phyloP scores from a whole-genome alignment of 2,329 filamentous ascomycete genomes.

The Rhytidhysteron rufulum region DNA sequence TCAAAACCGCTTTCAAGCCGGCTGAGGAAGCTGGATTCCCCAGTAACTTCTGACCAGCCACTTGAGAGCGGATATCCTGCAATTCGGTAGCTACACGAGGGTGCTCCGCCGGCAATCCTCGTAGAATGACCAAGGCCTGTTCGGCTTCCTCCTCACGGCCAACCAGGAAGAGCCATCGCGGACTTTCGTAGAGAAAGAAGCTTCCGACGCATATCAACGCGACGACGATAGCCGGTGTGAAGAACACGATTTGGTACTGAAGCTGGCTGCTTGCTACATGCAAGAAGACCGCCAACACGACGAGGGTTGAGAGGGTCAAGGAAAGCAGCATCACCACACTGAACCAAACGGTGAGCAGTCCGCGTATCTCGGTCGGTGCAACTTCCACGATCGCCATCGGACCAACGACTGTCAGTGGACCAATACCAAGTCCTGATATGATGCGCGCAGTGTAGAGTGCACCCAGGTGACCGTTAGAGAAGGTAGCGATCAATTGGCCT shows the following conservation, averaged over 20 bases:
- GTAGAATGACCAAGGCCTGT: constrained; percentile 22
- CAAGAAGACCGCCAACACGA: constrained; percentile 32
- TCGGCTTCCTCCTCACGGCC: constrained; percentile 24
- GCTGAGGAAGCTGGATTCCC: too few species aligned
- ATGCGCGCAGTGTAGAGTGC: too few species aligned
- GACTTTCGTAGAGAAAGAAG: constrained; percentile 32
- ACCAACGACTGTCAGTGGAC: too few species aligned
- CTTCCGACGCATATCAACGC: constrained; percentile 19
- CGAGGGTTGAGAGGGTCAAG: constrained; percentile 30
- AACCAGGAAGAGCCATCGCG: constrained; percentile 32
- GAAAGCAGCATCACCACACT: constrained; percentile 34
- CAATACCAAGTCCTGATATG: too few species aligned
- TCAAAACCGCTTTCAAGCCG: constrained; percentile 6
- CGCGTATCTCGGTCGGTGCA: too few species aligned
- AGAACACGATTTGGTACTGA: constrained; percentile 33
- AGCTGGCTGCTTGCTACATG: constrained; percentile 25
- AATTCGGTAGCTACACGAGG: constrained; percentile 7
- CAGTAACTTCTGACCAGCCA: too few species aligned
- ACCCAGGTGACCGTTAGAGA: too few species aligned
- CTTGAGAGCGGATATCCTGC: constrained; percentile 6
- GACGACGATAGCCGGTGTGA: constrained; percentile 28
- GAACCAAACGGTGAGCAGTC: too few species aligned
- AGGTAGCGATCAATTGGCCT: too few species aligned
- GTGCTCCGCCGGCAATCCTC: constrained; percentile 13
- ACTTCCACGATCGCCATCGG: too few species aligned